Evolutionary conservation across 805 yeast genomes (phyloP).

Genomic region (Yamadazyma ubonensis): DNA sequence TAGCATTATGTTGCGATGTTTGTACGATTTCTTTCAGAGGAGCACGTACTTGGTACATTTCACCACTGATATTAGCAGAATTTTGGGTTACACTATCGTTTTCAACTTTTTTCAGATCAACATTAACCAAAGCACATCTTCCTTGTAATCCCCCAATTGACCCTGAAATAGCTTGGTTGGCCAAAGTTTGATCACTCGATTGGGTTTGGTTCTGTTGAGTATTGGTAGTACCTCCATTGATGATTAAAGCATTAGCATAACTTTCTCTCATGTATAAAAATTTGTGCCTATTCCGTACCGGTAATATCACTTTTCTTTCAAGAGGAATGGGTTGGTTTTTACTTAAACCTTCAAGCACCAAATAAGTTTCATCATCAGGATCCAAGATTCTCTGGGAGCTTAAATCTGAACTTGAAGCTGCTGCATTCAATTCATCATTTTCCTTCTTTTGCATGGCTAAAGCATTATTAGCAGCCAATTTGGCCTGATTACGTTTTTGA

Average conservation of each 20-base stretch:
- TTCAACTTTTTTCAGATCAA: constrained; percentile 40
- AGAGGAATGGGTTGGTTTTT: constrained; percentile 80
- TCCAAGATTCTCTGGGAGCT: constrained; percentile 50
- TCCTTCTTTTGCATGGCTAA: constrained; percentile 76
- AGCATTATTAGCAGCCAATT: constrained; percentile 78
- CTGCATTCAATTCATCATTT: constrained; percentile 45
- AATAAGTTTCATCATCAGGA: constrained; percentile 91
- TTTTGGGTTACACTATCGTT: constrained; percentile 33
- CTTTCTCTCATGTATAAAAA: constrained; percentile 89
- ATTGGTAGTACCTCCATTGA: constrained; percentile 46
- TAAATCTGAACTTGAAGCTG: constrained; percentile 19
- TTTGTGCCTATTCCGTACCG: constrained; percentile 66
- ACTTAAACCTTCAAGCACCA: constrained; percentile 85
- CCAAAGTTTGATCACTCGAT: constrained; percentile 38
- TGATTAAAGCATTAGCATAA: constrained; percentile 82
- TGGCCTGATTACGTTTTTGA: constrained; percentile 90
- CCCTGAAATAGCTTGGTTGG: constrained; percentile 48
- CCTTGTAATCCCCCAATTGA: constrained; percentile 75
- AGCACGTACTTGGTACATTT: constrained; percentile 46
- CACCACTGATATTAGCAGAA: constrained; percentile 63
- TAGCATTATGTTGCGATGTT: constrained; percentile 42
- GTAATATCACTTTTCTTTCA: constrained; percentile 69
- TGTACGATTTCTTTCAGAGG: constrained; percentile 43
- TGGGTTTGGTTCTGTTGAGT: constrained; percentile 14
- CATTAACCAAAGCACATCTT: constrained; percentile 72